A percentile compares a stretch with the other conserved stretches of the same genome.
phyloP scores from a whole-genome alignment of 129 eudicot species.

The Centella asiatica region DNA sequence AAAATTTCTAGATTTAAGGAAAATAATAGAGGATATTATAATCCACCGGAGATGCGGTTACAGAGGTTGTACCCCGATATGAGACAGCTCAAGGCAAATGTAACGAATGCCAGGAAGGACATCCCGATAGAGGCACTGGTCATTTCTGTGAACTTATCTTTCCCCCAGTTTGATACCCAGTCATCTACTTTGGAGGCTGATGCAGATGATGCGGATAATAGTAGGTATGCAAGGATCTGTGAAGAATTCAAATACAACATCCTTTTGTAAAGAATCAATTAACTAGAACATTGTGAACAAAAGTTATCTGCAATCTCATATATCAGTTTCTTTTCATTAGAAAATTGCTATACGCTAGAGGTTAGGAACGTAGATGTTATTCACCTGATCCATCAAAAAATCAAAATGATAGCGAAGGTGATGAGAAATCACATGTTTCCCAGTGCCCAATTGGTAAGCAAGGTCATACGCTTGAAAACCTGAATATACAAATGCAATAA shows the following conservation, averaged over 20 bases:
- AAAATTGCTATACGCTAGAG: no score
- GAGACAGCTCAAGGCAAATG: constrained; percentile 72
- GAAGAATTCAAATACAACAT: background rate
- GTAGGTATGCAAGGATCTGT: constrained; percentile 79
- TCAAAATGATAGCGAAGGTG: constrained; percentile 57
- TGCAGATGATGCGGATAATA: constrained; percentile 86
- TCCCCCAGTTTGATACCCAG: constrained; percentile 91
- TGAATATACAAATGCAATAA: constrained; percentile 56
- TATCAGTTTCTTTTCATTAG: no score
- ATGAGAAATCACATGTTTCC: constrained; percentile 33
- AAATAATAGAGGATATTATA: background rate
- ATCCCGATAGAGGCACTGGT: constrained; percentile 71
- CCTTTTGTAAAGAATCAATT: background rate
- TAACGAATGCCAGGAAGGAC: constrained; percentile 68
- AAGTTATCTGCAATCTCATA: background rate
- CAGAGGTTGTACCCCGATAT: constrained; percentile 79
- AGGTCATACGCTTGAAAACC: constrained; percentile 62
- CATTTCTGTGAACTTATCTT: constrained; percentile 68
- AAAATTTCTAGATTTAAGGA: background rate
- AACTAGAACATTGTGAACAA: background rate
- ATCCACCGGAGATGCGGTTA: constrained; percentile 31
- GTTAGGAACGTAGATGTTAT: constrained; percentile 20
- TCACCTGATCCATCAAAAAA: constrained; percentile 87
- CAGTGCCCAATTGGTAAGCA: constrained; percentile 37
- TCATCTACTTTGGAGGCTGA: constrained; percentile 73